Percentiles rank a stretch among this genome's conserved stretches.
These are phyloP conservation scores for Rhazya stricta DNA, from an alignment of 257 asterid genomes.

Conservation along the genomic window DNA sequence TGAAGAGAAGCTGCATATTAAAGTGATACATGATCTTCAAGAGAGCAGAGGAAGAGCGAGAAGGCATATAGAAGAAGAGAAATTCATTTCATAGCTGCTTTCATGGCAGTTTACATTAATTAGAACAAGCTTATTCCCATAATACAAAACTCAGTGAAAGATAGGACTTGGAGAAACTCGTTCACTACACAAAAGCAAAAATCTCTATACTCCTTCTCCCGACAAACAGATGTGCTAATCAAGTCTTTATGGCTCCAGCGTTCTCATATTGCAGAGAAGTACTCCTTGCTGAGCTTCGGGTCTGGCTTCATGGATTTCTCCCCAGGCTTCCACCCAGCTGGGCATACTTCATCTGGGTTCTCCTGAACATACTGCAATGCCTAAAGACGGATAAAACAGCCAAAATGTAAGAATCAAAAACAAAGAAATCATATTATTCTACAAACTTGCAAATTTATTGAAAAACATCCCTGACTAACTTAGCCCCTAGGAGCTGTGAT, in stretches of 20 bases:
- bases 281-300: slow-evolving; percentile 91
- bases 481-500: background rate
- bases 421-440: background rate
- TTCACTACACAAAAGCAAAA: background rate
- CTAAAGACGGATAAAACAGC: slow-evolving; percentile 21
- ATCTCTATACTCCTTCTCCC: background rate
- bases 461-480: background rate
- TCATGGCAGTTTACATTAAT: background rate
- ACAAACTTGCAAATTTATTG: background rate
- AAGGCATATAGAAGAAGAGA: background rate
- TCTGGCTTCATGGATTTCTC: slow-evolving; percentile 98
- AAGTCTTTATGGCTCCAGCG: background rate
- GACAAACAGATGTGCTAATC: background rate
- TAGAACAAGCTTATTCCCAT: background rate
- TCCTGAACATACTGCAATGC: slow-evolving; percentile 93
- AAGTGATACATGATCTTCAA: too few species aligned
- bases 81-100: background rate
- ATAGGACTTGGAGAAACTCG: background rate
- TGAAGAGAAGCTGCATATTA: background rate
- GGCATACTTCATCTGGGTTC: slow-evolving; percentile 99
- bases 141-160: background rate
- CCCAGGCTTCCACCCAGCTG: slow-evolving; percentile 99
- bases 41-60: background rate
- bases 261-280: slow-evolving; percentile 68
- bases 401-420: background rate